Conservation (phyloP, 371 early-diverging fungal genomes). For the Mortierella sp. region DNA sequence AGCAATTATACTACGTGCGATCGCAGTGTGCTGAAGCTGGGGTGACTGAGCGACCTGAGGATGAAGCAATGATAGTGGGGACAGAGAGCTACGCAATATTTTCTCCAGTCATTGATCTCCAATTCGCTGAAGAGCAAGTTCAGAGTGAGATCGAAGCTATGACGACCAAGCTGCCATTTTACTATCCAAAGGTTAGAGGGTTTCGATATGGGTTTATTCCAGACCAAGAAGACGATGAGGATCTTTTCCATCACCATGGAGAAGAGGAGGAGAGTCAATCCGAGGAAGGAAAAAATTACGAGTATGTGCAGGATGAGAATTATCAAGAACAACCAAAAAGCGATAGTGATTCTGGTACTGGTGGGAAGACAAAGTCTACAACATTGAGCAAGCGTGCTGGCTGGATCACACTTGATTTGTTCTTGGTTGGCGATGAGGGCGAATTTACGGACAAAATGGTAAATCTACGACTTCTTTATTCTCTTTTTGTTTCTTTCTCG, state of each 20-base stretch:
- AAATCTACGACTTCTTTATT: slow-evolving; percentile 21
- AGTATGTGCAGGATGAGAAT: slow-evolving; percentile 11
- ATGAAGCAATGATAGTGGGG: not conserved
- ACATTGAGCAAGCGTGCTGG: slow-evolving; percentile 22
- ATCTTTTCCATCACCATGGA: slow-evolving; percentile 14
- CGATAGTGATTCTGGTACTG: not conserved
- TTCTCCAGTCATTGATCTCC: slow-evolving; percentile 20
- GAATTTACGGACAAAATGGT: slow-evolving; percentile 66
- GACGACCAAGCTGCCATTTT: slow-evolving; percentile 68
- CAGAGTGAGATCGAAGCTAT: slow-evolving; percentile 17
- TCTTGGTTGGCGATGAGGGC: slow-evolving; percentile 51
- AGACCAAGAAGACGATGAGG: slow-evolving; percentile 38
- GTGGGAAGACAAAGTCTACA: not conserved
- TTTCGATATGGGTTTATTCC: slow-evolving; percentile 63
- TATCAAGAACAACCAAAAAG: not conserved
- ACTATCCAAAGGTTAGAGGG: slow-evolving; percentile 76
- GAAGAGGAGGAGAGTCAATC: slow-evolving; percentile 1
- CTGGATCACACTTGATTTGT: slow-evolving; percentile 51
- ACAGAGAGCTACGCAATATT: slow-evolving; percentile 22
- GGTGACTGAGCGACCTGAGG: too few species aligned
- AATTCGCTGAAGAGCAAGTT: not conserved
- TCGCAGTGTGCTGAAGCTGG: not conserved
- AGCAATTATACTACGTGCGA: slow-evolving; percentile 58
- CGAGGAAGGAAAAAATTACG: slow-evolving; percentile 2
- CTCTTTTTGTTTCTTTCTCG: not conserved